A percentile compares a stretch with the other conserved stretches of the same genome.
Conservation (phyloP, 306 rosid genomes). For the Casuarina glauca region DNA sequence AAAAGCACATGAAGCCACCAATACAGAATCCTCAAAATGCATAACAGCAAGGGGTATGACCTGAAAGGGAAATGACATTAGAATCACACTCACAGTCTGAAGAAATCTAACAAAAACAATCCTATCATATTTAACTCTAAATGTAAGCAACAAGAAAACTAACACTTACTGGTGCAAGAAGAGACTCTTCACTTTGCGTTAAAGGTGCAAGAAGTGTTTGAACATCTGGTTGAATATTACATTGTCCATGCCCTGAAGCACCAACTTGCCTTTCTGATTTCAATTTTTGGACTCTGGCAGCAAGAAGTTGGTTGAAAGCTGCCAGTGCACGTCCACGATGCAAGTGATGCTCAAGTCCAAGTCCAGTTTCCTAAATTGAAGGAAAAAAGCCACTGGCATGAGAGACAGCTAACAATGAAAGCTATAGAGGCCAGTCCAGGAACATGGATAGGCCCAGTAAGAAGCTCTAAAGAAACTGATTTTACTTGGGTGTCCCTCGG, state of each 20-base stretch:
- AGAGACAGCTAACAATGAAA: constrained; percentile 15
- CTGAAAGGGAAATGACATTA: constrained; percentile 46
- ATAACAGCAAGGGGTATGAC: constrained; percentile 77
- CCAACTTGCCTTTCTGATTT: constrained; percentile 57
- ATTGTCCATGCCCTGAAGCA: constrained; percentile 53
- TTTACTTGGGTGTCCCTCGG: not conserved
- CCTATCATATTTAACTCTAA: constrained; percentile 17
- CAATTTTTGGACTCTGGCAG: constrained; percentile 67
- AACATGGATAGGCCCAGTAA: not conserved
- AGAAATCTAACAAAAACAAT: constrained; percentile 5
- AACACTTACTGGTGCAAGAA: constrained; percentile 75
- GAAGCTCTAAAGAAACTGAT: constrained; percentile 9
- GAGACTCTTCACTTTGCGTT: constrained; percentile 63
- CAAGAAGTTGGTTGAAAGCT: constrained; percentile 80
- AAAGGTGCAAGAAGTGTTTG: constrained; percentile 81
- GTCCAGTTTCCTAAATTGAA: constrained; percentile 69
- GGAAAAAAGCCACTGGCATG: constrained; percentile 22
- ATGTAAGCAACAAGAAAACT: constrained; percentile 2
- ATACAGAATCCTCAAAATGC: constrained; percentile 84
- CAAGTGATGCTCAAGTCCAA: constrained; percentile 90
- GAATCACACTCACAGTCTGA: constrained; percentile 24
- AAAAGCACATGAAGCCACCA: constrained; percentile 88
- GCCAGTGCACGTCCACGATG: constrained; percentile 91
- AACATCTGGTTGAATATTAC: constrained; percentile 77
- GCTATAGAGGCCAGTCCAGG: constrained; percentile 16